These are phyloP conservation scores for Phellinidium pouzarii DNA, from an alignment of 1,284 basidiomycete genomes.

Conservation along the genomic window DNA sequence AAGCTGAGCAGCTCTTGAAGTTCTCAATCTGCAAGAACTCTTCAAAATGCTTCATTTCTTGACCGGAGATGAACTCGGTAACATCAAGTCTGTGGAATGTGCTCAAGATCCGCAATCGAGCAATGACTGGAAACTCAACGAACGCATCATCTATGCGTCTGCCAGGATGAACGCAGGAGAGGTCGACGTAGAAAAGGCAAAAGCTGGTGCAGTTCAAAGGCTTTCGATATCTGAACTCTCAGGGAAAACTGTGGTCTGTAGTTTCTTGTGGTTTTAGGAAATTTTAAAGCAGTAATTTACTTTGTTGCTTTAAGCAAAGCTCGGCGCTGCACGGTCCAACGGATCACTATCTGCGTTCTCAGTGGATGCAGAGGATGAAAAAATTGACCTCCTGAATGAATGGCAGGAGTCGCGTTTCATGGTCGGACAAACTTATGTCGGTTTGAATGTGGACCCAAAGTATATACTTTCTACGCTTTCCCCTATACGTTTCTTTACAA, in stretches of 20 bases:
- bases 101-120: constrained; percentile 20
- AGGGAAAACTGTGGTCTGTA: constrained; percentile 23
- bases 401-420: constrained; percentile 63
- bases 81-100: constrained; percentile 54
- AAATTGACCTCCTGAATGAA: constrained; percentile 32
- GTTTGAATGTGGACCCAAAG: constrained; percentile 44
- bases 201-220: constrained; percentile 36
- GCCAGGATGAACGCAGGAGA: constrained; percentile 16
- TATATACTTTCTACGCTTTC: constrained; percentile 25
- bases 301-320: constrained; percentile 35
- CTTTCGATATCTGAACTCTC: constrained; percentile 23
- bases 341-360: constrained; percentile 42
- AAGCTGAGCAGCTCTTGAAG: too few species aligned
- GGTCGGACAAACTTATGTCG: constrained; percentile 49
- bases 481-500: neutral
- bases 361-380: constrained; percentile 34
- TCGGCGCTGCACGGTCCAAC: constrained; percentile 55
- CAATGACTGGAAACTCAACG: constrained; percentile 25
- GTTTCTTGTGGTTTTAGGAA: neutral
- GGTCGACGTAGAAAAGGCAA: constrained; percentile 22
- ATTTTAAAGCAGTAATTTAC: constrained; percentile 12
- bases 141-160: constrained; percentile 32
- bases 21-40: neutral
- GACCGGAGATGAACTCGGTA: constrained; percentile 65
- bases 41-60: constrained; percentile 56